Percentiles rank a stretch among this genome's conserved stretches.
Conservation (phyloP, 1,284 basidiomycete species). For the Cryptococcus sp. region DNA sequence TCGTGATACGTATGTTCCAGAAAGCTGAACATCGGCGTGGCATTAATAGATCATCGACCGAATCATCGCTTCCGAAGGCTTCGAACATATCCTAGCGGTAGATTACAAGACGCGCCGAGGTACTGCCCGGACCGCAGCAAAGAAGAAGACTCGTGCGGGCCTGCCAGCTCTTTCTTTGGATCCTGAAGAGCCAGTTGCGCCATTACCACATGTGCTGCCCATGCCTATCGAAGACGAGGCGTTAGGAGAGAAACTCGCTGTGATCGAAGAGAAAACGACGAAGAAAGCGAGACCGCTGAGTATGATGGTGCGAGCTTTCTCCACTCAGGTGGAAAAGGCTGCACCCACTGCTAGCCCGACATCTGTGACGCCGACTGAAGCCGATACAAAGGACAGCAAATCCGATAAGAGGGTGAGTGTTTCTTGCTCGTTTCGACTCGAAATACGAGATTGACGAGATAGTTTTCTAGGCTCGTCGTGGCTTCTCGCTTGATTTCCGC, state of each 20-base stretch:
- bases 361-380: constrained; percentile 1
- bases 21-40: constrained; percentile 2
- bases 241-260: not conserved
- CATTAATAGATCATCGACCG: constrained; percentile 74
- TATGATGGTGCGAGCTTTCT: constrained; percentile 33
- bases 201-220: constrained; percentile 1
- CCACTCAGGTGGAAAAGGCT: constrained; percentile 7
- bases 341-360: not conserved
- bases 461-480: constrained; percentile 33
- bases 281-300: constrained; percentile 35
- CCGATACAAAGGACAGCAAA: constrained; percentile 15
- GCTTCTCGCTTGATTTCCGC: constrained; percentile 52
- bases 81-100: constrained; percentile 85
- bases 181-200: not conserved
- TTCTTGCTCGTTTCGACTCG: not conserved
- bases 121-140: constrained; percentile 11
- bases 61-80: constrained; percentile 89
- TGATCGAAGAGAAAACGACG: constrained; percentile 6
- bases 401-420: constrained; percentile 34
- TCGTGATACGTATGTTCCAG: not conserved
- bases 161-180: not conserved
- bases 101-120: constrained; percentile 64
- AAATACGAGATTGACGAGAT: not conserved
- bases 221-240: not conserved
- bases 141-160: not conserved